Evolutionary conservation across 1,284 basidiomycete genomes (phyloP).

Genomic region (Chiua sp.): DNA sequence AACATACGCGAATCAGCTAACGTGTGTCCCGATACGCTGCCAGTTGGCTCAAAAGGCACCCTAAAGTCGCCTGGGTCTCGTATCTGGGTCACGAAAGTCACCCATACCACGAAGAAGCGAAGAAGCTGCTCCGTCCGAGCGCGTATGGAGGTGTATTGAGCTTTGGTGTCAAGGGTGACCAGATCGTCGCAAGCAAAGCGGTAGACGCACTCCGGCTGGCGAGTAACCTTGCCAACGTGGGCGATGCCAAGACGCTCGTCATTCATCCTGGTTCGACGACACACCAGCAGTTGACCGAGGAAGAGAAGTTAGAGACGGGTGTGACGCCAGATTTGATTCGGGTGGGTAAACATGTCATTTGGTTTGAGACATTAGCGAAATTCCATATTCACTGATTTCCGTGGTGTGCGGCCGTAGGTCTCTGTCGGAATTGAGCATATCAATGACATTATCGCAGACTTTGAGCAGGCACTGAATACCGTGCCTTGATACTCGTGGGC

Average conservation of each 20-base stretch:
- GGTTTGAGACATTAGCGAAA: too few species aligned
- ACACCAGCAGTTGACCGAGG: constrained; percentile 74
- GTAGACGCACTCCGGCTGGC: constrained; percentile 79
- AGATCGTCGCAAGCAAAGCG: constrained; percentile 62
- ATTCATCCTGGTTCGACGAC: constrained; percentile 89
- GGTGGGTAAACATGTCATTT: constrained; percentile 45
- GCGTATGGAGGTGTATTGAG: constrained; percentile 78
- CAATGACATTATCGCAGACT: constrained; percentile 83
- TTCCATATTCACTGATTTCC: too few species aligned
- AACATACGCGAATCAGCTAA: background rate
- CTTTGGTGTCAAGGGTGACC: constrained; percentile 79
- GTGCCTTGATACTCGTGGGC: too few species aligned
- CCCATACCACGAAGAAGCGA: constrained; percentile 63
- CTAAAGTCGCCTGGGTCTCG: constrained; percentile 78
- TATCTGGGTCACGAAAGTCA: constrained; percentile 78
- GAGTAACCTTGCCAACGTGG: constrained; percentile 76
- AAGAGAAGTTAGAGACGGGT: constrained; percentile 72
- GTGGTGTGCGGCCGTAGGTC: constrained; percentile 40
- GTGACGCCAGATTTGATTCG: constrained; percentile 83
- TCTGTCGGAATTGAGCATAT: constrained; percentile 82
- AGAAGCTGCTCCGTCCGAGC: constrained; percentile 59
- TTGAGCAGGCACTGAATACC: constrained; percentile 45
- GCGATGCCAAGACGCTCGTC: constrained; percentile 76
- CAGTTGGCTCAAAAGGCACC: constrained; percentile 70
- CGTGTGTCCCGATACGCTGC: too few species aligned